Percentiles rank a stretch among this genome's conserved stretches.
These are phyloP conservation scores for Spatholobus suberectus DNA, from an alignment of 306 rosid species.

Conservation along the genomic window DNA sequence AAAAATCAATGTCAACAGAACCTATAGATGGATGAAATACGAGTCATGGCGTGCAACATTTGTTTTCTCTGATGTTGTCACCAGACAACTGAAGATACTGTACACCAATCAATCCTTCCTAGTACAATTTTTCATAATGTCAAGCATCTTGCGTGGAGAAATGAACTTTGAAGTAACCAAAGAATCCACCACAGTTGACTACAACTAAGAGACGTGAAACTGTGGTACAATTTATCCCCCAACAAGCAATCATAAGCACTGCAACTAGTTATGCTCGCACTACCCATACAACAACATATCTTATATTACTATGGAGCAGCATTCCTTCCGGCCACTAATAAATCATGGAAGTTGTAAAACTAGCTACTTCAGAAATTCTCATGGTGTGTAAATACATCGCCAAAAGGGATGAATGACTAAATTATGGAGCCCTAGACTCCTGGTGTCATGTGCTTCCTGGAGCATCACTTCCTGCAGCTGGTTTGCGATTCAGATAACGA, in stretches of 20 bases:
- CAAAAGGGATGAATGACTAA: slow-evolving; percentile 34
- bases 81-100: slow-evolving; percentile 33
- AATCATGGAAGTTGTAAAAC: slow-evolving; percentile 35
- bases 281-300: slow-evolving; percentile 29
- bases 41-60: slow-evolving; percentile 17
- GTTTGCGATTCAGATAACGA: slow-evolving; percentile 92
- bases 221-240: slow-evolving; percentile 34
- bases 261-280: slow-evolving; percentile 38
- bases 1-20: slow-evolving; percentile 14
- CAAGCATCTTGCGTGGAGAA: slow-evolving; percentile 29
- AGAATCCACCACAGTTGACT: slow-evolving; percentile 35
- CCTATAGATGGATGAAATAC: neutral
- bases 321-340: slow-evolving; percentile 45
- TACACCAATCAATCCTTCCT: slow-evolving; percentile 43
- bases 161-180: slow-evolving; percentile 22
- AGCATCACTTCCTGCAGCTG: slow-evolving; percentile 77
- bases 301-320: slow-evolving; percentile 33
- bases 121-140: slow-evolving; percentile 33
- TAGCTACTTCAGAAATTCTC: slow-evolving; percentile 31
- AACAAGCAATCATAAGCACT: slow-evolving; percentile 13
- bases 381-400: neutral
- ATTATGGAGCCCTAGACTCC: neutral
- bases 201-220: slow-evolving; percentile 25
- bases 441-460: slow-evolving; percentile 80
- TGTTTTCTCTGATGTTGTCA: slow-evolving; percentile 23